Percentiles rank a stretch among this genome's conserved stretches.
Conservation (phyloP, 2,329 filamentous ascomycete species). For the Aspergillus ruber region DNA sequence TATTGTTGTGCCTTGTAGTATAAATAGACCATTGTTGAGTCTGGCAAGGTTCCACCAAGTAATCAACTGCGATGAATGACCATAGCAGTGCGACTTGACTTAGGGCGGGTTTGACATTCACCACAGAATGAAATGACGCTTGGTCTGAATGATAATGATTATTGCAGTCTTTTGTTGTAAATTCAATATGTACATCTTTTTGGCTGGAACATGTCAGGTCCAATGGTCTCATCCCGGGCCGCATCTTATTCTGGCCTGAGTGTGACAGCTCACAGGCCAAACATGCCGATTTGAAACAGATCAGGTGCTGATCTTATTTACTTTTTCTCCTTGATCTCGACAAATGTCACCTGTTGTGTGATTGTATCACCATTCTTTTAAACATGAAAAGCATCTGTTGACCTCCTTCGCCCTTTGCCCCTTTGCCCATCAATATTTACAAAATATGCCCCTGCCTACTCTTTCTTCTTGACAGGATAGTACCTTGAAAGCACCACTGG, state of each 20-base stretch:
- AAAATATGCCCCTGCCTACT: neutral
- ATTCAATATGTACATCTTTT: too few species aligned
- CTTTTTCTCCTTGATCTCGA: neutral
- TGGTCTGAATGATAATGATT: neutral
- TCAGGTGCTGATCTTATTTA: conserved; percentile 1
- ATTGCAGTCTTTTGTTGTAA: too few species aligned
- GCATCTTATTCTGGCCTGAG: neutral
- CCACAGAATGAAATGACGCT: neutral
- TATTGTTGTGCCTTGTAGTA: conserved; percentile 17
- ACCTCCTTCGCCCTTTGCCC: neutral
- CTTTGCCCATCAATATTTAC: too few species aligned
- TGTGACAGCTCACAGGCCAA: neutral
- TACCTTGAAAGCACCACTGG: neutral
- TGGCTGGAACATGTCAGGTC: neutral
- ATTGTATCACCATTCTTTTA: neutral
- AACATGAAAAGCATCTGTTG: neutral
- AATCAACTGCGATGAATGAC: neutral
- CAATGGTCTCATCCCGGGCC: neutral
- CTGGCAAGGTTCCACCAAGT: conserved; percentile 13
- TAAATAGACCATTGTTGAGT: conserved; percentile 20
- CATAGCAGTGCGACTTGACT: neutral
- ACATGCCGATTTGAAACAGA: neutral
- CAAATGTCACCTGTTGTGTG: neutral
- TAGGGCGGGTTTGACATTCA: neutral
- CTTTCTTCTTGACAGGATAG: neutral